Percentiles rank a stretch among this genome's conserved stretches.
phyloP scores from a whole-genome alignment of 371 early-diverging fungal genomes.

The Dipsacomyces acuminosporus region DNA sequence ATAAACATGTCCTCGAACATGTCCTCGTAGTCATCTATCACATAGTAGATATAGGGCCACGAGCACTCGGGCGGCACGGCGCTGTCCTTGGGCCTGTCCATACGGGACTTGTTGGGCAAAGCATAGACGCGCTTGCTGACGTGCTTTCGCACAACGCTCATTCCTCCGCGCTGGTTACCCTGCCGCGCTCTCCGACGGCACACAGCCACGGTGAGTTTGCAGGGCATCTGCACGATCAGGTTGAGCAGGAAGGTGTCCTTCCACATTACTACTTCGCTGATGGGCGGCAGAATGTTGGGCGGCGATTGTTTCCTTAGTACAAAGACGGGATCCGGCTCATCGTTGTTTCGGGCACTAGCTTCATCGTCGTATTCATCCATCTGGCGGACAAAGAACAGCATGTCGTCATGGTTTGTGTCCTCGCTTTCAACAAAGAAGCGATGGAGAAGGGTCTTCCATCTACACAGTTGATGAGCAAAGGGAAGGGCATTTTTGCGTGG shows the following conservation, averaged over 20 bases:
- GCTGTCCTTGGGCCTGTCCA: slow-evolving; percentile 67
- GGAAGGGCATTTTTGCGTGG: too few relatives aligned
- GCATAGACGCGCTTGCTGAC: slow-evolving; percentile 74
- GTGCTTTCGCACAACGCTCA: slow-evolving; percentile 56
- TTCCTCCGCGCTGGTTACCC: slow-evolving; percentile 44
- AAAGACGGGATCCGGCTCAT: slow-evolving; percentile 61
- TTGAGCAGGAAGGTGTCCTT: slow-evolving; percentile 81
- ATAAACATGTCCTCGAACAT: slow-evolving; percentile 71
- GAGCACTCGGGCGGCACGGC: slow-evolving; percentile 64
- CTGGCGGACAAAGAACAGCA: slow-evolving; percentile 68
- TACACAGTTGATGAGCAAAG: slow-evolving; percentile 12
- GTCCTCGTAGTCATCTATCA: slow-evolving; percentile 77
- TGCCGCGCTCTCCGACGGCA: slow-evolving; percentile 49
- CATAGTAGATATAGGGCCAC: slow-evolving; percentile 77
- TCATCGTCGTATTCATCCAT: slow-evolving; percentile 19
- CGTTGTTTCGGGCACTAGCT: slow-evolving; percentile 13
- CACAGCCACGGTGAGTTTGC: slow-evolving; percentile 74
- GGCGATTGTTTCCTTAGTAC: slow-evolving; percentile 60
- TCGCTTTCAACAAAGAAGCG: slow-evolving; percentile 62
- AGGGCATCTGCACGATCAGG: slow-evolving; percentile 77
- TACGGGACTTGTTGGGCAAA: slow-evolving; percentile 72
- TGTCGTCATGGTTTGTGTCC: slow-evolving; percentile 62
- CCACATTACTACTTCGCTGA: slow-evolving; percentile 69
- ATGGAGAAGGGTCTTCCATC: slow-evolving; percentile 61
- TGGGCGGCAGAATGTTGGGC: slow-evolving; percentile 49